Conservation (phyloP, 2,329 filamentous ascomycete species). For the Cladosporium phlei region DNA sequence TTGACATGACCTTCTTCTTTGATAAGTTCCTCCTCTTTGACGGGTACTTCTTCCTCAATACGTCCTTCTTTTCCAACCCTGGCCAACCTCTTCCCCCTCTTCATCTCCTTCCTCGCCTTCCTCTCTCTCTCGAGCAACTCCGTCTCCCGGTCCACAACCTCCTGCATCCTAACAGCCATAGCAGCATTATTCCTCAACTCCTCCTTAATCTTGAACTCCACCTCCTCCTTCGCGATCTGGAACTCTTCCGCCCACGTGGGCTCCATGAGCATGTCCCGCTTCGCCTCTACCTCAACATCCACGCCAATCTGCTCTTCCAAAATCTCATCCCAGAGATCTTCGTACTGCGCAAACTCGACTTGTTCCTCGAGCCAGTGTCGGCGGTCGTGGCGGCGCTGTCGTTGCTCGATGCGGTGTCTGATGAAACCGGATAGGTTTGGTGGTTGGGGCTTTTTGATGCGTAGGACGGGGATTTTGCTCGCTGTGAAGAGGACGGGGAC, state of each 20-base stretch:
- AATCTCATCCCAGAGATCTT: slow-evolving; percentile 48
- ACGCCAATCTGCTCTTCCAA: slow-evolving; percentile 22
- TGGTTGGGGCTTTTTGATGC: slow-evolving; percentile 63
- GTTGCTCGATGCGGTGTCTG: slow-evolving; percentile 45
- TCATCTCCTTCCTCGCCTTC: slow-evolving; percentile 16
- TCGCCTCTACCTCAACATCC: neutral
- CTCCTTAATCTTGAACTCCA: slow-evolving; percentile 21
- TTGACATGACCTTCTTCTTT: no score
- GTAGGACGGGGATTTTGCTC: slow-evolving; percentile 57
- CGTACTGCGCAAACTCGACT: slow-evolving; percentile 35
- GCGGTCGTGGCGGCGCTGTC: slow-evolving; percentile 39
- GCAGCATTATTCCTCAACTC: slow-evolving; percentile 23
- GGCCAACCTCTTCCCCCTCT: neutral
- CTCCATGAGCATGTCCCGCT: slow-evolving; percentile 13
- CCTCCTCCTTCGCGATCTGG: slow-evolving; percentile 37
- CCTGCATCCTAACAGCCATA: slow-evolving; percentile 40
- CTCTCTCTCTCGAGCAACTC: slow-evolving; percentile 39
- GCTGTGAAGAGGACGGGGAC: slow-evolving; percentile 57
- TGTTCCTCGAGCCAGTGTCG: slow-evolving; percentile 41
- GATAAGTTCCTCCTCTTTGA: no score
- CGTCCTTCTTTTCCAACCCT: neutral
- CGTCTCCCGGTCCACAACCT: slow-evolving; percentile 46
- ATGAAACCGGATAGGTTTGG: slow-evolving; percentile 55
- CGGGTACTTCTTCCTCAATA: no score
- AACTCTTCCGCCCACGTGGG: slow-evolving; percentile 34